Evolutionary conservation across 768 basidiomycete genomes (phyloP), one percentile per base, ranked within the genome.

Genomic region (Coprinopsis sp.): DNA sequence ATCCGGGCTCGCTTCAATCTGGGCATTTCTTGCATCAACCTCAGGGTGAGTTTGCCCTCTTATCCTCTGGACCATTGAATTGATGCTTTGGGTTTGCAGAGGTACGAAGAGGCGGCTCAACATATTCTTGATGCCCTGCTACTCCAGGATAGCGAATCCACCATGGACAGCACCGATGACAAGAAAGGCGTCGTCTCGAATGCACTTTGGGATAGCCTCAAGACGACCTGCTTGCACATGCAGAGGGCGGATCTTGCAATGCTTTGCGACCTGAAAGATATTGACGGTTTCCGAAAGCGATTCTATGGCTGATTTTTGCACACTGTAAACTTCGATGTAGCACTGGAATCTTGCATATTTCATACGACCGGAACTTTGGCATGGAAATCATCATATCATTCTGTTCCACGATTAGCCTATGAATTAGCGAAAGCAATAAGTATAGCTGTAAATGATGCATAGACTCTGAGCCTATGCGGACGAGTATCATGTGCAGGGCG

Each of bases 1-100:
- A 91, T 96, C 49, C 83, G 94, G 46, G 93, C 92, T 2, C 80
- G 89, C 56, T 96, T 91, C 64, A 96, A 97, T 64, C 72, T 96
- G 13, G 93, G 92, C 18, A 96, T 96, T 51, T 90, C 91, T 1
- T 90, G 83, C 60, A 88, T 91, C 58, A 93, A 91, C 62, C 75
- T 97, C 46, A 76, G 78, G 44, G 90, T 92, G 61, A 47, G 76
- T 69, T 37, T 43, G 33, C 27, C 37, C 28, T n/a, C 46, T 39
- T 33, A 33, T 49, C 37, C 29, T 23, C 42, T 51, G 37, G 39
- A 28, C 38, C 21, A 36, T 51, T 30, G 16, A 33, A 41, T 39
- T 48, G 29, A 40, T 38, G 27, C 33, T 29, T 21, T 28, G 16
- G 46, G 50, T 49, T 46, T 33, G 18, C 59, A 92, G 88, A 79